Evolutionary conservation across 2,329 filamentous ascomycete species (phyloP).

Genomic region (Cryphonectria carpinicola): DNA sequence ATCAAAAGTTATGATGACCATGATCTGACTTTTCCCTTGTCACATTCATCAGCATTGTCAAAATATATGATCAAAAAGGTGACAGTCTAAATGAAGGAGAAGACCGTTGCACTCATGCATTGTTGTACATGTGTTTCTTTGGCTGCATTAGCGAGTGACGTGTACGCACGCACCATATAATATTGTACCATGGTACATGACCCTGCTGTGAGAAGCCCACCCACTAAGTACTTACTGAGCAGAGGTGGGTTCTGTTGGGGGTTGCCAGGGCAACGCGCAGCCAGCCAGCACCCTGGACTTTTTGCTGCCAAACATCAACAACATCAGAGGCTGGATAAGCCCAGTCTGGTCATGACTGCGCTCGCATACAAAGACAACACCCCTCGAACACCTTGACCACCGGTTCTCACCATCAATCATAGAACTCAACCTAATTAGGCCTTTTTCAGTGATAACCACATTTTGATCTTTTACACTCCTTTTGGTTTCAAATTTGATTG

Average conservation of each 20-base stretch:
- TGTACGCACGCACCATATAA: not conserved
- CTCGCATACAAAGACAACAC: slow-evolving; percentile 19
- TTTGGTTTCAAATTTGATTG: slow-evolving; percentile 23
- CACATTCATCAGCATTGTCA: not conserved
- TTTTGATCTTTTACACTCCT: slow-evolving; percentile 18
- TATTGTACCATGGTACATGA: not conserved
- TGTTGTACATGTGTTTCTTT: not conserved
- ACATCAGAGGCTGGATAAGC: slow-evolving; percentile 19
- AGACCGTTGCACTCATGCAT: not conserved
- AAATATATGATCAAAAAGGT: not conserved
- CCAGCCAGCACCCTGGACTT: slow-evolving; percentile 12
- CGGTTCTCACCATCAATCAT: not conserved
- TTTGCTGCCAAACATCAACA: slow-evolving; percentile 29
- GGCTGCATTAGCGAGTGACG: slow-evolving; percentile 1
- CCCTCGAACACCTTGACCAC: not conserved
- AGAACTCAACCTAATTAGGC: slow-evolving; percentile 11
- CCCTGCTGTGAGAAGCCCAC: not conserved
- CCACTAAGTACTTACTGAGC: not conserved
- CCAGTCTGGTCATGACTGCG: slow-evolving; percentile 21
- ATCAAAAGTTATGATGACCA: slow-evolving; percentile 26
- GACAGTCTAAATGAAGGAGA: not conserved
- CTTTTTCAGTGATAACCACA: slow-evolving; percentile 17
- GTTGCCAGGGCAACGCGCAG: slow-evolving; percentile 32
- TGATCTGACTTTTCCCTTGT: too few relatives aligned
- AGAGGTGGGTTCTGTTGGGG: not conserved